Percentiles rank a stretch among this genome's conserved stretches.
phyloP scores from a whole-genome alignment of 768 basidiomycete species.

The Hericium erinaceus region DNA sequence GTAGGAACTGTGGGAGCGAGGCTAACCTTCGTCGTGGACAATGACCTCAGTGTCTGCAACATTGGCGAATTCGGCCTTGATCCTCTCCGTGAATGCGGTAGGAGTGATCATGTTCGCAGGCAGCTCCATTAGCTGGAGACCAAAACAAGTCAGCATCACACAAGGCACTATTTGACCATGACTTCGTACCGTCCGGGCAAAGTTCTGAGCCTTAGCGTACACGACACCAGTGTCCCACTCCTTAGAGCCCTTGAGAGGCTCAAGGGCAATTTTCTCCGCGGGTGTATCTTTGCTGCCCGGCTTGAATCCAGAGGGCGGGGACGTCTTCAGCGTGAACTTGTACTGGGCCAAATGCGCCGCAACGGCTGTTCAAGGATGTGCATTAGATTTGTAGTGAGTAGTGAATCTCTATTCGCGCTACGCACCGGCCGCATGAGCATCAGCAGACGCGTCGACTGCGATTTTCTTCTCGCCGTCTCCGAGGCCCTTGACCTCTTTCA shows the following conservation, averaged over 20 bases:
- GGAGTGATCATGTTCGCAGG: conserved; percentile 85
- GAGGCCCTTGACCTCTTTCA: conserved; percentile 55
- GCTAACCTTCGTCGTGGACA: conserved; percentile 63
- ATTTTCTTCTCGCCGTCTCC: conserved; percentile 53
- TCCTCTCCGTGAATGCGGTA: conserved; percentile 67
- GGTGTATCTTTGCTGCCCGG: conserved; percentile 44
- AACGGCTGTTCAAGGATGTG: conserved; percentile 41
- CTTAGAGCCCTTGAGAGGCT: conserved; percentile 35
- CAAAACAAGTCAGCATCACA: not conserved
- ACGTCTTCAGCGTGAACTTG: conserved; percentile 73
- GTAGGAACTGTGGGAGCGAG: not conserved
- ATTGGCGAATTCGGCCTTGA: conserved; percentile 54
- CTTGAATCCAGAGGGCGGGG: conserved; percentile 55
- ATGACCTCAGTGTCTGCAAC: conserved; percentile 60
- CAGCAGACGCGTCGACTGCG: conserved; percentile 49
- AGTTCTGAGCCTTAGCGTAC: conserved; percentile 72
- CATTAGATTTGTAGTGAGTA: not conserved
- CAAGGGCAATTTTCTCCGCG: conserved; percentile 40
- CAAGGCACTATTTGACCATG: not conserved
- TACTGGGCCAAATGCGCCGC: conserved; percentile 69
- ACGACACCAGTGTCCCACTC: conserved; percentile 69
- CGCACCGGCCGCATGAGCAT: conserved; percentile 74
- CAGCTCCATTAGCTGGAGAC: conserved; percentile 62
- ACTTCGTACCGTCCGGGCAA: conserved; percentile 58
- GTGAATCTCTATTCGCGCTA: conserved; percentile 2